Percentiles rank a stretch among this genome's conserved stretches.
Conservation (phyloP, 2,329 filamentous ascomycete genomes). For the Penicillium rolfsii region DNA sequence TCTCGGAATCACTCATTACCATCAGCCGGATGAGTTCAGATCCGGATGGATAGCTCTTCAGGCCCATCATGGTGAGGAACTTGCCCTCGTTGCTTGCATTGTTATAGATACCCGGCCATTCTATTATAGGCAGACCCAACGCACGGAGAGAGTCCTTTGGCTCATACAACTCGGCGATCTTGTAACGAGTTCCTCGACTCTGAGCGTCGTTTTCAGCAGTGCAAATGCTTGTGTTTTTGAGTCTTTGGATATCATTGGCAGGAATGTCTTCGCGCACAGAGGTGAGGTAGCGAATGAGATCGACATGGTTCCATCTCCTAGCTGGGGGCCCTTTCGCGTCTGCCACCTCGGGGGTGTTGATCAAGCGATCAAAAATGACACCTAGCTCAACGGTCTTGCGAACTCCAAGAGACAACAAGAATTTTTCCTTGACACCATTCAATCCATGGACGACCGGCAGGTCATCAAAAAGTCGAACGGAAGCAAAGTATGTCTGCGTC, state of each 20-base stretch:
- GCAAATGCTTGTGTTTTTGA: conserved; percentile 78
- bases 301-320: conserved; percentile 84
- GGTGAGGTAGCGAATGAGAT: conserved; percentile 90
- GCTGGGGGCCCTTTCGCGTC: conserved; percentile 53
- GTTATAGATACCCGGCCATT: conserved; percentile 77
- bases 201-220: conserved; percentile 70
- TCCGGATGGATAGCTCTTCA: conserved; percentile 71
- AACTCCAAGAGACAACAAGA: conserved; percentile 80
- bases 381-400: conserved; percentile 93
- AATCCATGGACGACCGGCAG: conserved; percentile 78
- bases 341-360: conserved; percentile 59
- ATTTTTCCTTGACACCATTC: conserved; percentile 85
- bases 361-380: conserved; percentile 85
- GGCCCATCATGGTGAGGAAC: conserved; percentile 73
- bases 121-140: conserved; percentile 73
- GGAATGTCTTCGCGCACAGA: conserved; percentile 92
- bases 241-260: conserved; percentile 73
- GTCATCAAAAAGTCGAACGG: conserved; percentile 94
- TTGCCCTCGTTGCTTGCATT: conserved; percentile 70
- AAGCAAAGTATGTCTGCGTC: conserved; percentile 84
- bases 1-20: conserved; percentile 60
- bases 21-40: conserved; percentile 79
- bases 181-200: conserved; percentile 62
- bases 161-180: conserved; percentile 78
- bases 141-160: conserved; percentile 71